Conservation (phyloP, 129 eudicot species). For the Saussurea involucrata region DNA sequence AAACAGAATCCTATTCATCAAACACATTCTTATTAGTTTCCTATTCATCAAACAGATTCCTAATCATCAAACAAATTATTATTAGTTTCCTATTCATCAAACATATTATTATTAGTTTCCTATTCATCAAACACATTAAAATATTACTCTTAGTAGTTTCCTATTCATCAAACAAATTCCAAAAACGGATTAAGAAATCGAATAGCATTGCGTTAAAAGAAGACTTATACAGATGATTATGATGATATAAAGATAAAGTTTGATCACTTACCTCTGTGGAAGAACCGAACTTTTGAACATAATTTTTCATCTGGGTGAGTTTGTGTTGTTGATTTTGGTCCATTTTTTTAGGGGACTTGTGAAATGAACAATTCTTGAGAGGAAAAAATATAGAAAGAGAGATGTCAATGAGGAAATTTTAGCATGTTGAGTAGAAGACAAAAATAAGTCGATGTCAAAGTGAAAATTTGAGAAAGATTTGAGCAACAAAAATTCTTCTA, state of each 20-base stretch:
- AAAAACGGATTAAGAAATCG: neutral
- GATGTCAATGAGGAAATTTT: neutral
- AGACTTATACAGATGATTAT: neutral
- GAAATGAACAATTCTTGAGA: neutral
- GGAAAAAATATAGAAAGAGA: neutral
- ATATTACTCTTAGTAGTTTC: too few species aligned
- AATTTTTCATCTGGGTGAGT: slow-evolving; percentile 49
- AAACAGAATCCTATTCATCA: too few species aligned
- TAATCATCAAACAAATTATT: slow-evolving; percentile 15
- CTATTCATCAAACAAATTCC: too few species aligned
- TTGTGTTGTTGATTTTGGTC: slow-evolving; percentile 35
- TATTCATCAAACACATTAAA: too few species aligned
- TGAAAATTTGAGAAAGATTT: neutral
- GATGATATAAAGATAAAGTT: neutral
- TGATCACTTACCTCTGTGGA: slow-evolving; percentile 47
- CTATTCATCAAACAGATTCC: neutral
- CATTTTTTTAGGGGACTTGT: slow-evolving; percentile 22
- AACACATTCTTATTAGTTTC: neutral
- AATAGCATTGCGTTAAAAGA: neutral
- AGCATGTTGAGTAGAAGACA: slow-evolving; percentile 8
- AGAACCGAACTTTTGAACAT: slow-evolving; percentile 55
- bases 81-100: slow-evolving; percentile 33
- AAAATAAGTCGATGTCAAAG: slow-evolving; percentile 4
- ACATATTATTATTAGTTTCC: too few species aligned
- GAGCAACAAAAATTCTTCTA: neutral